Percentiles rank a stretch among this genome's conserved stretches.
These are phyloP conservation scores for Hermanozyma aechmeae DNA, from an alignment of 805 yeast species.

Conservation along the genomic window DNA sequence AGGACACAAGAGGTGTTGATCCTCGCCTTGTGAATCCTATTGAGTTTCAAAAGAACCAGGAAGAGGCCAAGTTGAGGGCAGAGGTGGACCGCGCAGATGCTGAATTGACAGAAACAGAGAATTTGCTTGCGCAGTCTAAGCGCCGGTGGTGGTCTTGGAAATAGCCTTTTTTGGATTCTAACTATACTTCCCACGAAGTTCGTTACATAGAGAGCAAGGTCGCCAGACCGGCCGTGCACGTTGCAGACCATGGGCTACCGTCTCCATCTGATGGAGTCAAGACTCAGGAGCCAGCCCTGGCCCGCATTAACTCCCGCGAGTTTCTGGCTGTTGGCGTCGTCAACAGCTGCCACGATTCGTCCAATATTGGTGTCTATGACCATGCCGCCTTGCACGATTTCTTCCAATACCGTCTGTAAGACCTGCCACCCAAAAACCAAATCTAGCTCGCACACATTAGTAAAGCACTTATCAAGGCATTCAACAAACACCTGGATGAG, in stretches of 20 bases:
- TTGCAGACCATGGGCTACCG: too few relatives aligned
- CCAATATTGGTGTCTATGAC: slow-evolving; percentile 86
- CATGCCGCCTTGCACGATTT: slow-evolving; percentile 95
- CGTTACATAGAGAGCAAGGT: too few relatives aligned
- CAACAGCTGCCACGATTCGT: slow-evolving; percentile 76
- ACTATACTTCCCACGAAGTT: too few relatives aligned
- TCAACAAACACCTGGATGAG: slow-evolving; percentile 95
- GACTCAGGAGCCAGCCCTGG: slow-evolving; percentile 18
- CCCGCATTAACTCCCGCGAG: slow-evolving; percentile 11
- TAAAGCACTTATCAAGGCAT: slow-evolving; percentile 85
- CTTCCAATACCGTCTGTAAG: slow-evolving; percentile 81
- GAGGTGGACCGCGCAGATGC: slow-evolving; percentile 15
- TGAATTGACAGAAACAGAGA: slow-evolving; percentile 10
- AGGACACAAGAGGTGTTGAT: slow-evolving; percentile 25
- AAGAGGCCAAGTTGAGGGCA: slow-evolving; percentile 26
- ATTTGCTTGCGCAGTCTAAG: too few relatives aligned
- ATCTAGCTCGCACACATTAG: slow-evolving; percentile 91
- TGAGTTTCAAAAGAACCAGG: slow-evolving; percentile 38
- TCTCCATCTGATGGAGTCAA: too few relatives aligned
- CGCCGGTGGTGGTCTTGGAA: too few relatives aligned
- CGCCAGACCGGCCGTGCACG: too few relatives aligned
- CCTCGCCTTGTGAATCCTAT: slow-evolving; percentile 34
- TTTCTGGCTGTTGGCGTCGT: slow-evolving; percentile 53
- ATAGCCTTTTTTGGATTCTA: too few relatives aligned
- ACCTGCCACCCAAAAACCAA: slow-evolving; percentile 99